A percentile compares a stretch with the other conserved stretches of the same genome.
phyloP scores from a whole-genome alignment of 257 asterid species.

The Solanum sejunctum region DNA sequence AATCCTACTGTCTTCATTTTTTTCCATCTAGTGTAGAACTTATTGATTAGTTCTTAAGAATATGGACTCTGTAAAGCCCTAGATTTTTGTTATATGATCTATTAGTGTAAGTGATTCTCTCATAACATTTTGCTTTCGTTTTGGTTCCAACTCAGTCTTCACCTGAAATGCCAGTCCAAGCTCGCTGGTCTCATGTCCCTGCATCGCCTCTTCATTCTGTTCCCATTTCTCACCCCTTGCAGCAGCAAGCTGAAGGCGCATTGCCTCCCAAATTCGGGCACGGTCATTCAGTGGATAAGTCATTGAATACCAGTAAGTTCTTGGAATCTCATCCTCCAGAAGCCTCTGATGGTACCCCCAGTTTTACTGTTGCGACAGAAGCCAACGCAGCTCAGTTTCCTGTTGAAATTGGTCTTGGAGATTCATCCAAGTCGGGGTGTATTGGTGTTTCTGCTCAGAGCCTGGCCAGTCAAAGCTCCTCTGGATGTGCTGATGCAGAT shows the following conservation, averaged over 20 bases:
- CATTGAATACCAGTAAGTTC: slow-evolving; percentile 35
- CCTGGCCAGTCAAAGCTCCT: slow-evolving; percentile 19
- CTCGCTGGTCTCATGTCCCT: slow-evolving; percentile 78
- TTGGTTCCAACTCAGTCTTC: slow-evolving; percentile 33
- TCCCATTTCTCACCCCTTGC: slow-evolving; percentile 53
- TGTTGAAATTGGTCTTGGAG: slow-evolving; percentile 40
- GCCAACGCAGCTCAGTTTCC: slow-evolving; percentile 30
- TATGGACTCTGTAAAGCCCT: background rate
- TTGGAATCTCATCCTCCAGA: slow-evolving; percentile 42
- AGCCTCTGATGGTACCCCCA: slow-evolving; percentile 30
- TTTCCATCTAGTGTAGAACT: background rate
- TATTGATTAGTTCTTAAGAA: background rate
- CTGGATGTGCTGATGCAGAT: slow-evolving; percentile 26
- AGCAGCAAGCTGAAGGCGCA: slow-evolving; percentile 47
- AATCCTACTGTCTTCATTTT: background rate
- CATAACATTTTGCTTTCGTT: background rate
- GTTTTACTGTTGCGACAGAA: slow-evolving; percentile 24
- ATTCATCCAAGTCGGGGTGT: slow-evolving; percentile 25
- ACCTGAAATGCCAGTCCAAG: slow-evolving; percentile 60
- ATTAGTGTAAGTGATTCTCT: background rate
- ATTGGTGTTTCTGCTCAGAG: slow-evolving; percentile 28
- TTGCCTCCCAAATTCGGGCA: slow-evolving; percentile 49
- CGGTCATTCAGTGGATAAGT: slow-evolving; percentile 35
- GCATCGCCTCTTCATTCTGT: slow-evolving; percentile 48
- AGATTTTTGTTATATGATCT: background rate